Evolutionary conservation across 2,329 filamentous ascomycete species (phyloP), one percentile per base, ranked within the genome.

Genomic region (Phyllosticta ampelicida): DNA sequence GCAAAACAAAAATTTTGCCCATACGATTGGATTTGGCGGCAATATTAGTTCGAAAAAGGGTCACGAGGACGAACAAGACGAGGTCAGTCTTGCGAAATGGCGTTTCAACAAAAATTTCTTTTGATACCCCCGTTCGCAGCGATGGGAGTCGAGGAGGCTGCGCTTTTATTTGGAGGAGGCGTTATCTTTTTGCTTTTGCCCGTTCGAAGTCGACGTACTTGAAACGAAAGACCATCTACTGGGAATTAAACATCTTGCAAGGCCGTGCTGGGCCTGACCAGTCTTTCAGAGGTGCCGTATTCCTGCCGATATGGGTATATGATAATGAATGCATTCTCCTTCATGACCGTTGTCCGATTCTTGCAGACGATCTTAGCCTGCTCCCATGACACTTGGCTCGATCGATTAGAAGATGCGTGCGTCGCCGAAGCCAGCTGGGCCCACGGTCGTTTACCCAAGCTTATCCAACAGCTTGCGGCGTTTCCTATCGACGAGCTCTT

Each of bases 401-500:
- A 44, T 44, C n/a, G 36, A 44, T 44, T 44, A 18, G 16, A n/a
- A 44, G 36, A 44, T 44, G 13, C 13, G 36, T 44, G 13, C 36
- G 36, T n/a, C 13, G 36, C 13, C 13, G 30, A 36, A 36, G 30
- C 13, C 30, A 16, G 30, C 30, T 11, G 13, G 30, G 30, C 30
- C 36, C 36, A 6, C 16, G 13, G 13, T 16, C 36, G n/a, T 44
- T 44, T 5, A 44, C 6, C 75, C 76, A 58, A 95, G 79, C 75
- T 94, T 92, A 66, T 96, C 90, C 64, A 99, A 75, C 61, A 99
- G 75, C 71, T 86, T 89, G 73, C 86, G 82, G 70, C 89, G 84
- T 73, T 91, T 82, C 73, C 92, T 80, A 64, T 96, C 90, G 57
- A 99, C 81, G 65, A 99, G 75, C 73, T 97, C 94, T 68, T 91